phyloP scores from a whole-genome alignment of 2,329 filamentous ascomycete genomes.

The Aspergillus tamarii region DNA sequence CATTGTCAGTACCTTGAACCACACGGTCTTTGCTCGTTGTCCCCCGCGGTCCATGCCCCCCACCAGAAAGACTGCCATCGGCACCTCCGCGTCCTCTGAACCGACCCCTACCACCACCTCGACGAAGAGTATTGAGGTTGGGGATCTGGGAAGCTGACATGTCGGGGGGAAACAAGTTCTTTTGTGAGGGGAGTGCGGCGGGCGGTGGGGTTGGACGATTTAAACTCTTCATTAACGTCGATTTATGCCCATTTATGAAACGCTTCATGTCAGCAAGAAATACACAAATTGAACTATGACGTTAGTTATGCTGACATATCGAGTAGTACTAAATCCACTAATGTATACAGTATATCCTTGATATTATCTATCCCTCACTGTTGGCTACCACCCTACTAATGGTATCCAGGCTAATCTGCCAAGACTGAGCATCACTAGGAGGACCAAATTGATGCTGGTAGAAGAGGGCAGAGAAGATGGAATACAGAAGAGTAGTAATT shows the following conservation, averaged over 20 bases:
- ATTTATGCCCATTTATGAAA: background rate
- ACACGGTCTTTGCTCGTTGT: slow-evolving; percentile 64
- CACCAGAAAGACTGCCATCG: slow-evolving; percentile 18
- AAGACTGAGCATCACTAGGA: background rate
- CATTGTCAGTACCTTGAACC: slow-evolving; percentile 87
- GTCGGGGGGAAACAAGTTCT: slow-evolving; percentile 21
- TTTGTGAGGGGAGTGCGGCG: slow-evolving; percentile 12
- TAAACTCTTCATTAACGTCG: background rate
- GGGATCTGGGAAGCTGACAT: slow-evolving; percentile 79
- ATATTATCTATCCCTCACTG: background rate
- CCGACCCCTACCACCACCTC: slow-evolving; percentile 52
- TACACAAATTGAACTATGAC: background rate
- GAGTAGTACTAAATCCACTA: background rate
- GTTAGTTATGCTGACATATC: background rate
- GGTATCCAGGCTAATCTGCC: background rate
- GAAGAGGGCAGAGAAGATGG: background rate
- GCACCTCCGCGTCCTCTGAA: slow-evolving; percentile 48
- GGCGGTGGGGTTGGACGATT: slow-evolving; percentile 8
- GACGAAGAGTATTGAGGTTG: slow-evolving; percentile 69
- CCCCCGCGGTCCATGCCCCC: slow-evolving; percentile 26
- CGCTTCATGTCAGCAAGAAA: background rate
- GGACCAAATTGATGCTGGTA: background rate
- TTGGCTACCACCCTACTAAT: background rate
- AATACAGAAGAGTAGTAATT: background rate
- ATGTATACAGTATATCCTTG: no score